Evolutionary conservation across 2,329 filamentous ascomycete genomes (phyloP).

Genomic region (Plectosphaerella cucumerina): DNA sequence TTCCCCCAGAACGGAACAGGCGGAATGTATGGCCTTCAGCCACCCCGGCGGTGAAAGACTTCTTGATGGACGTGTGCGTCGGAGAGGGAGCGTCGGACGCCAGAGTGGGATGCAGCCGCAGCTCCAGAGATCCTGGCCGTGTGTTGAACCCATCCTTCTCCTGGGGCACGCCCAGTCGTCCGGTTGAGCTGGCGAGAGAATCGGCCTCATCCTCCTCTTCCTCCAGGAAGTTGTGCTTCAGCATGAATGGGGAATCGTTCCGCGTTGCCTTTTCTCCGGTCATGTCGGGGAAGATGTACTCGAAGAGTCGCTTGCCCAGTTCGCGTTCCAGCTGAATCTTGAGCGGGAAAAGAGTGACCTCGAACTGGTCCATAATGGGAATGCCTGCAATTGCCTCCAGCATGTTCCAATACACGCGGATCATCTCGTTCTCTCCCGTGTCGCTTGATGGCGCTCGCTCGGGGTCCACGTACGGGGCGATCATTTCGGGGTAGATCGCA

Average conservation of each 20-base stretch:
- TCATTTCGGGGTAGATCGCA: constrained; percentile 93
- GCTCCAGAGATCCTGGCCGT: constrained; percentile 70
- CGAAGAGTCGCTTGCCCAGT: constrained; percentile 87
- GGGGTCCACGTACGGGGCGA: constrained; percentile 79
- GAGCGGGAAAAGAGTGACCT: constrained; percentile 88
- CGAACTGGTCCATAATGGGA: constrained; percentile 93
- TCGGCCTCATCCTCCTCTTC: constrained; percentile 42
- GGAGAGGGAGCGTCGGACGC: constrained; percentile 45
- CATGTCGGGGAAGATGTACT: constrained; percentile 93
- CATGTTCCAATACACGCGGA: constrained; percentile 96
- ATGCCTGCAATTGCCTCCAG: constrained; percentile 97
- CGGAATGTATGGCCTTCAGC: constrained; percentile 47
- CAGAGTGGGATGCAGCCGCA: constrained; percentile 79
- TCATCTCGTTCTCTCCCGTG: constrained; percentile 59
- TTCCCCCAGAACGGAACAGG: constrained; percentile 41
- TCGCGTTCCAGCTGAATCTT: constrained; percentile 92
- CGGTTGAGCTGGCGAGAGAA: constrained; percentile 32
- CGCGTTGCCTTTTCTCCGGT: constrained; percentile 49
- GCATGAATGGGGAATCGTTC: constrained; percentile 57
- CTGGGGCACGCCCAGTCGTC: constrained; percentile 28
- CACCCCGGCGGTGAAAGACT: constrained; percentile 42
- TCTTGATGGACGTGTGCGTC: constrained; percentile 32
- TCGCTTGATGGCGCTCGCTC: constrained; percentile 33
- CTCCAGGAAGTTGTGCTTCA: constrained; percentile 42
- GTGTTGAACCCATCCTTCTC: constrained; percentile 52